These are phyloP conservation scores for Dioscorea dumetorum DNA, from an alignment of 106 monocot species.

Conservation along the genomic window DNA sequence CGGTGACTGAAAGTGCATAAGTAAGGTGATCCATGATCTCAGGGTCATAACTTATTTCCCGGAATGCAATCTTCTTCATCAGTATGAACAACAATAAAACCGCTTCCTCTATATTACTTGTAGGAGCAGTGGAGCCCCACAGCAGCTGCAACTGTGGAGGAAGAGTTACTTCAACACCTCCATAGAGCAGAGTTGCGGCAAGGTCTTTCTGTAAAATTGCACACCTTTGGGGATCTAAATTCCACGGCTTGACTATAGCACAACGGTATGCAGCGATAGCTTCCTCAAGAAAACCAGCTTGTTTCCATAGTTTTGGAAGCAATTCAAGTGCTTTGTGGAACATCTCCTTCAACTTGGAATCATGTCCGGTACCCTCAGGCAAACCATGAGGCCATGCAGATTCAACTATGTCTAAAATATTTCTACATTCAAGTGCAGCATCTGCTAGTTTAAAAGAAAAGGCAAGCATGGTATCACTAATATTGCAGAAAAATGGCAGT, in stretches of 20 bases:
- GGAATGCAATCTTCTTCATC: constrained; percentile 34
- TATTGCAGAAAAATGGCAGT: too few species aligned
- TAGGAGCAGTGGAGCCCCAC: constrained; percentile 18
- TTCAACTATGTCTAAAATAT: constrained; percentile 75
- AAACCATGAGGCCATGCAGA: constrained; percentile 68
- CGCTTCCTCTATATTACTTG: constrained; percentile 69
- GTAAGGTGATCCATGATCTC: constrained; percentile 78
- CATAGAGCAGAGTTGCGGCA: constrained; percentile 56
- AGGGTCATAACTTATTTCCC: constrained; percentile 68
- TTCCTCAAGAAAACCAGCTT: constrained; percentile 60
- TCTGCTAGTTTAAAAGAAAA: constrained; percentile 21
- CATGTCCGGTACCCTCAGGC: constrained; percentile 28
- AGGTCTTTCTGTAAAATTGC: constrained; percentile 74
- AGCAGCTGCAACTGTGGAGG: constrained; percentile 28
- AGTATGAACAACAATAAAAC: constrained; percentile 59
- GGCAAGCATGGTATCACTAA: too few species aligned
- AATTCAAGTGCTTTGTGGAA: constrained; percentile 66
- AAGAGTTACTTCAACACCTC: constrained; percentile 36
- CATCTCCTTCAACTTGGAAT: constrained; percentile 58
- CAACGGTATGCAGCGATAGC: constrained; percentile 56
- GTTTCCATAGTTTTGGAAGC: constrained; percentile 63
- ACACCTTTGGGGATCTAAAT: constrained; percentile 40
- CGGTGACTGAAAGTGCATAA: constrained; percentile 61
- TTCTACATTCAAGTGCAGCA: constrained; percentile 77
- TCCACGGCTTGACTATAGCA: constrained; percentile 69